Evolutionary conservation across 768 basidiomycete genomes (phyloP).

Genomic region (Xerocomellus chrysenteron): DNA sequence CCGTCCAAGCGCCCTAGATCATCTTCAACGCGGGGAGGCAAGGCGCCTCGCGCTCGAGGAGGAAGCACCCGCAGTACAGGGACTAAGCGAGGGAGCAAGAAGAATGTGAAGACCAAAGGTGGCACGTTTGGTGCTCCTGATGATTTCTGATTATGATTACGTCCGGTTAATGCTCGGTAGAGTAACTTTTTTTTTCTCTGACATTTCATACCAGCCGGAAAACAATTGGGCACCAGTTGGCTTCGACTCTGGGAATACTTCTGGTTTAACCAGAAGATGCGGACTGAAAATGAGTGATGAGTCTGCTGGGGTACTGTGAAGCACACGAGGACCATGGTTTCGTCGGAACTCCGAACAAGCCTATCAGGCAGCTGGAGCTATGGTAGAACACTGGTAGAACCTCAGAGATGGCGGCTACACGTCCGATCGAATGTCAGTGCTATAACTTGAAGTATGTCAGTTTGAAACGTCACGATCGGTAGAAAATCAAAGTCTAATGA

Average conservation of each 20-base stretch:
- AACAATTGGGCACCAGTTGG: background rate
- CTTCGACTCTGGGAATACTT: background rate
- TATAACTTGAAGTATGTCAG: too few species aligned
- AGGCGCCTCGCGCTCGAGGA: constrained; percentile 24
- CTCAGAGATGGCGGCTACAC: too few species aligned
- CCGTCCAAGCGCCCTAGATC: constrained; percentile 29
- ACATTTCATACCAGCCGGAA: background rate
- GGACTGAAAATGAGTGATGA: background rate
- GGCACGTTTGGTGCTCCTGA: constrained; percentile 36
- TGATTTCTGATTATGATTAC: constrained; percentile 16
- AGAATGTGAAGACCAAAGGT: constrained; percentile 31
- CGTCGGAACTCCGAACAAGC: too few species aligned
- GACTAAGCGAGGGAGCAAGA: constrained; percentile 27
- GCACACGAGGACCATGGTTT: too few species aligned
- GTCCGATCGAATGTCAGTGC: too few species aligned
- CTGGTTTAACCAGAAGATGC: background rate
- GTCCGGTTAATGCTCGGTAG: too few species aligned
- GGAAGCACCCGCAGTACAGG: constrained; percentile 21
- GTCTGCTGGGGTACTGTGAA: too few species aligned
- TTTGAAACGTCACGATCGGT: too few species aligned
- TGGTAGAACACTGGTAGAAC: too few species aligned
- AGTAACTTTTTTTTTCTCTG: background rate
- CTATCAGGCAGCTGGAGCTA: too few species aligned
- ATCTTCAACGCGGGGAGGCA: constrained; percentile 25
- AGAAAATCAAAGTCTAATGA: too few species aligned